Percentiles rank a stretch among this genome's conserved stretches.
Evolutionary conservation across 164 flowering plant species (phyloP).

Genomic region (Piper longum): DNA sequence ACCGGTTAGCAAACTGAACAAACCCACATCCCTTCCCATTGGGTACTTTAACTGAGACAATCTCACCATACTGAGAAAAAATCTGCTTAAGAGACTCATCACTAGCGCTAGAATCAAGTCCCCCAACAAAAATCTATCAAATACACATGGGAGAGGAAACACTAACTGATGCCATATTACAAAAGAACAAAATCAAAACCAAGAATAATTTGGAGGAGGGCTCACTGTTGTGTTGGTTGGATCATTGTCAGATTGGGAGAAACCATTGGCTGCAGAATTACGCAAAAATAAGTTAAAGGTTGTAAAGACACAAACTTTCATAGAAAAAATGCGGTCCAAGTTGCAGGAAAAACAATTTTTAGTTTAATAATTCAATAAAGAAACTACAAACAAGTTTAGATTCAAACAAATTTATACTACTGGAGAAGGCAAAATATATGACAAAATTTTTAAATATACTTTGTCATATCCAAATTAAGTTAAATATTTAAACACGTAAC

Average conservation of each 20-base stretch:
- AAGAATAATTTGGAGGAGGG: not conserved
- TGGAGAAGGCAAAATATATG: too few relatives aligned
- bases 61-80: slow-evolving; percentile 74
- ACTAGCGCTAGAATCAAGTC: slow-evolving; percentile 69
- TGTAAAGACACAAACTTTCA: not conserved
- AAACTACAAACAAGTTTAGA: too few relatives aligned
- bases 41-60: slow-evolving; percentile 86
- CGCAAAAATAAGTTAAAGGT: slow-evolving; percentile 24
- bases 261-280: slow-evolving; percentile 56
- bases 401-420: too few relatives aligned
- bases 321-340: not conserved
- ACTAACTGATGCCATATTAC: not conserved
- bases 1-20: slow-evolving; percentile 92
- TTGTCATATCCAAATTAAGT: too few relatives aligned
- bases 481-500: too few relatives aligned
- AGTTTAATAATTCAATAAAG: too few relatives aligned
- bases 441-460: too few relatives aligned
- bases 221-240: slow-evolving; percentile 82
- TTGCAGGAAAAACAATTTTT: not conserved
- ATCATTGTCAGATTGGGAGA: slow-evolving; percentile 48
- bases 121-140: slow-evolving; percentile 91
- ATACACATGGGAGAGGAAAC: not conserved
- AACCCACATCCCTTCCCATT: slow-evolving; percentile 91
- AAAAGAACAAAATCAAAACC: not conserved
- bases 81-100: slow-evolving; percentile 87